Evolutionary conservation across 176 grass and related monocot species (phyloP), one percentile per base, ranked within the genome.

Genomic region (Phoenix dactylifera): DNA sequence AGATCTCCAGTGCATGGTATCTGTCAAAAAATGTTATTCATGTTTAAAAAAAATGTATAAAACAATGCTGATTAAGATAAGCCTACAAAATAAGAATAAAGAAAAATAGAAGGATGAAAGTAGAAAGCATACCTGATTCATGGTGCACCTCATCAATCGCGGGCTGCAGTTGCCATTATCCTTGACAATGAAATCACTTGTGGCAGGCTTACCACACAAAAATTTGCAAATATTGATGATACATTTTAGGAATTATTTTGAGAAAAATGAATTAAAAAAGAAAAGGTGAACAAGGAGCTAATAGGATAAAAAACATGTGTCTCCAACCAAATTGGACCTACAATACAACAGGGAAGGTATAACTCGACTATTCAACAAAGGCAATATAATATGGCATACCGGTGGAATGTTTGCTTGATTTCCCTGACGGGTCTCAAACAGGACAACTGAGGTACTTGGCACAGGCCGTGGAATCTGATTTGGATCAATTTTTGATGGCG

Each of bases 81-180:
- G 71, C 52, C 64, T 65, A 54, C 20, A 26, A 50, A 49, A 14
- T 54, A 66, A 24, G 30, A 18, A 1, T 50, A 52, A 17, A 57
- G n/a, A 68, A 49, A 53, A 65, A 35, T 44, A 14, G 0, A 44
- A 3, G 9, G 7, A 44, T 44, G 32, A 44, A 14, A 44, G 2
- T 9, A 44, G 9, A 44, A n/a, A 30, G 29, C 15, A 56, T 80
- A 95, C 89, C 75, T 95, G 89, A 85, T 88, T 89, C 18, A 89
- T 59, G 32, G 85, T 89, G 72, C 72, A 95, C 49, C 89, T 72
- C 89, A 95, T 89, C 71, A 95, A 54, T 60, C 89, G 84, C 18
- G 89, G 89, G 52, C 89, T 95, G 62, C 75, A 89, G 69, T 95
- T 95, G 62, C 89, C 89, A 63, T 79, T 82, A 75, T 95, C 89